Evolutionary conservation across 768 basidiomycete genomes (phyloP), one percentile per base, ranked within the genome.

Genomic region (Cantharellus cinnabarinus): DNA sequence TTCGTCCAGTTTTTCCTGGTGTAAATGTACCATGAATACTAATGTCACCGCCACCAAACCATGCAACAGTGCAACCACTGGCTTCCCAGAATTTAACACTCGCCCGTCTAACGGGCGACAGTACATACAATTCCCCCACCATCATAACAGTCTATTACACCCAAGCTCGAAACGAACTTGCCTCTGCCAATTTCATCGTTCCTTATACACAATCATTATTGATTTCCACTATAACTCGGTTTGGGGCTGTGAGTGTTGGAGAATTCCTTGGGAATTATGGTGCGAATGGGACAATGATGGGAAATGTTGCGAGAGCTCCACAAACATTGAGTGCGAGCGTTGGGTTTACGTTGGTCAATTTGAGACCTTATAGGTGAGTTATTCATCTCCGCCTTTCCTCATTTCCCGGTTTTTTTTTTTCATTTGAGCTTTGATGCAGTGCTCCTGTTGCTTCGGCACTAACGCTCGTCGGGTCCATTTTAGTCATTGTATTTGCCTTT

Each of bases 101-200:
- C 41, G 62, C 62, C 41, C 62, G 62, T 20, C n/a, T 20, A 35
- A 52, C 52, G 0, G 61, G 62, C 15, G 55, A 62, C 42, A 37
- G 53, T 37, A 52, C 62, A 15, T 62, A 62, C 54, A 52, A 62
- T 52, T 37, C 53, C 4, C n/a, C 42, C 34, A 14, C 37, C 4
- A 41, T 60, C 14, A 50, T 62, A 50, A 44, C 60, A 4, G 40
- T 57, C 39, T 62, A 56, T 44, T 60, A 61, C 38, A 50, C 42
- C 42, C 73, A 75, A 63, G 74, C 71, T 7, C 67, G 75, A 14
- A 69, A 73, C 51, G 75, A 76, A 63, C 68, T 69, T 14, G 74
- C 74, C 1, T 64, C 69, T 4, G 70, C 68, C 4, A 73, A 65
- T 59, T 75, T 70, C 61, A 63, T 76, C 57, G 63, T 73, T 15